These are phyloP conservation scores for Parathielavia hyrcaniae DNA, from an alignment of 495 filamentous ascomycete genomes.

Conservation along the genomic window DNA sequence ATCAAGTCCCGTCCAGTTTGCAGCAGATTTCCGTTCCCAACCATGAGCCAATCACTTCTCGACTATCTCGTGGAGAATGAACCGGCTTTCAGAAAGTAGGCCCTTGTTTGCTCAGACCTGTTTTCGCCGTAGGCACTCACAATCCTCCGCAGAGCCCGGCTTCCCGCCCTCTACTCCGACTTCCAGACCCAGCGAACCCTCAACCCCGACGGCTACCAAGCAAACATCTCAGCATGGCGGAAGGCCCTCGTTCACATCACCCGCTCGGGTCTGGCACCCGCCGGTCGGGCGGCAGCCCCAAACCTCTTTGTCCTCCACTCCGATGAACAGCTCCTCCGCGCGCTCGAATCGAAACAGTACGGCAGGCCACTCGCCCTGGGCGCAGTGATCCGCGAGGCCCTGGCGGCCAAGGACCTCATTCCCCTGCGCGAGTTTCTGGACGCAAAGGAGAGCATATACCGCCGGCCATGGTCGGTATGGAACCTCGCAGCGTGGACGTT, in stretches of 20 bases:
- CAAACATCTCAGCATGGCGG: constrained; percentile 82
- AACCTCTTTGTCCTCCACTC: constrained; percentile 59
- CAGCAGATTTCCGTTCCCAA: too few species aligned
- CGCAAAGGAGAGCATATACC: constrained; percentile 57
- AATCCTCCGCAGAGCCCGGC: constrained; percentile 55
- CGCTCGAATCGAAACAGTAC: constrained; percentile 69
- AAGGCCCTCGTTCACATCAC: constrained; percentile 62
- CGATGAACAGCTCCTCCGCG: constrained; percentile 61
- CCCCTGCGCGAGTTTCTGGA: constrained; percentile 57
- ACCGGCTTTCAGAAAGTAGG: constrained; percentile 41
- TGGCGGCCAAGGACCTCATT: constrained; percentile 61
- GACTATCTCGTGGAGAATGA: constrained; percentile 45
- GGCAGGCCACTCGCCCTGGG: constrained; percentile 79
- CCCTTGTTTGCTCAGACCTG: neutral
- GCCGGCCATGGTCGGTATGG: constrained; percentile 48
- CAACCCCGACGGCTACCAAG: constrained; percentile 85
- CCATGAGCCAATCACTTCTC: constrained; percentile 28
- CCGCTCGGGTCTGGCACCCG: constrained; percentile 48
- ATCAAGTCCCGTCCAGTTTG: neutral
- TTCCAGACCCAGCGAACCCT: constrained; percentile 69
- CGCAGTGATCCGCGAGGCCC: constrained; percentile 70
- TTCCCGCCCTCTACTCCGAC: constrained; percentile 91
- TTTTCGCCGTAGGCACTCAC: constrained; percentile 11
- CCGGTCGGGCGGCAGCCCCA: constrained; percentile 25
- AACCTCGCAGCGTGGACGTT: constrained; percentile 68